phyloP scores from a whole-genome alignment of 805 yeast species.

The Ogataea methanolica region DNA sequence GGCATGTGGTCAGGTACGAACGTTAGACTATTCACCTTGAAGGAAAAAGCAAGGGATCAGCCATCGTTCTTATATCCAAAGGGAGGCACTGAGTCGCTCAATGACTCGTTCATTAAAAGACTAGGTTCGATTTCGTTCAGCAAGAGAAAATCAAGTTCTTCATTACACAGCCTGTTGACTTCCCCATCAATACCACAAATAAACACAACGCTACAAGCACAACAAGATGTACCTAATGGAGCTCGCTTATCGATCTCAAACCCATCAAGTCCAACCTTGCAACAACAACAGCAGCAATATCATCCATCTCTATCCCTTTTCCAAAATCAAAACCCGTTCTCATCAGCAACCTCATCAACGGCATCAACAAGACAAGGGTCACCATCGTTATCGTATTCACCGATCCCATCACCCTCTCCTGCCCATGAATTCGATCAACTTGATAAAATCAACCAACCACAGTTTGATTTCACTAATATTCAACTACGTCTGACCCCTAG shows the following conservation, averaged over 20 bases:
- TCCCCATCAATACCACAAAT: conserved; percentile 26
- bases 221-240: neutral
- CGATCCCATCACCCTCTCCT: conserved; percentile 14
- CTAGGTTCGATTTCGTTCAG: conserved; percentile 38
- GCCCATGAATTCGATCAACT: conserved; percentile 5
- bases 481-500: conserved; percentile 23
- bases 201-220: conserved; percentile 1
- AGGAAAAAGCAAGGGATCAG: conserved; percentile 9
- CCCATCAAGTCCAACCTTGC: conserved; percentile 3
- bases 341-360: conserved; percentile 3
- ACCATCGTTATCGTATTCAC: conserved; percentile 11
- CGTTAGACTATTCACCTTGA: conserved; percentile 39
- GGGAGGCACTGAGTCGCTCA: conserved; percentile 44
- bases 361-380: neutral
- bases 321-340: conserved; percentile 12
- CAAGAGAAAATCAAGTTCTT: conserved; percentile 23
- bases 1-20: conserved; percentile 44
- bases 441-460: neutral
- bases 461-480: conserved; percentile 6
- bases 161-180: conserved; percentile 9
- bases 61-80: conserved; percentile 32
- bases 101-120: conserved; percentile 44
- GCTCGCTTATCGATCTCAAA: neutral
- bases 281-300: neutral
- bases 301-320: conserved; percentile 4